Evolutionary conservation across 768 basidiomycete genomes (phyloP).

Genomic region (Leccinum boreale): DNA sequence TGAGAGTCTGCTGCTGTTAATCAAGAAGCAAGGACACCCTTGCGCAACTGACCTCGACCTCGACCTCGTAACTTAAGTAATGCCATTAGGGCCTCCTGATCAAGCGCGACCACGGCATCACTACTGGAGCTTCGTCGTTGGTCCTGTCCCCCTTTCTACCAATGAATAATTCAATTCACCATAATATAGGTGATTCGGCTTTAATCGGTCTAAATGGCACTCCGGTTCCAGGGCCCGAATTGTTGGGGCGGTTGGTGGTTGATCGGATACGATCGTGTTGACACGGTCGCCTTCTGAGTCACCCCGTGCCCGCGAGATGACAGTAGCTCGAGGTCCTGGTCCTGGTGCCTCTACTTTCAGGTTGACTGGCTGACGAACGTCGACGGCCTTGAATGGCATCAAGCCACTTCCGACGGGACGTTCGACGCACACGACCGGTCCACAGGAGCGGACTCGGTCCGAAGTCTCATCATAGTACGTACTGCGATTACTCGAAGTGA

Average conservation of each 20-base stretch:
- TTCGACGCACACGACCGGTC: not conserved
- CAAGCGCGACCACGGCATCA: not conserved
- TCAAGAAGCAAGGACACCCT: not conserved
- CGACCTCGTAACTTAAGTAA: not conserved
- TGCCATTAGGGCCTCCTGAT: not conserved
- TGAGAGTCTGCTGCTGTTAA: not conserved
- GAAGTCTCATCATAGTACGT: not conserved
- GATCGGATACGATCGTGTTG: not conserved
- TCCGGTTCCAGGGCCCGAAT: not conserved
- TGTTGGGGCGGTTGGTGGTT: not conserved
- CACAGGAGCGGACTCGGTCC: not conserved
- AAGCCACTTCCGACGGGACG: not conserved
- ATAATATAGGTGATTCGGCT: not conserved
- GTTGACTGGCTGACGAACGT: not conserved
- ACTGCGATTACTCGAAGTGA: not conserved
- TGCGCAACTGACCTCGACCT: not conserved
- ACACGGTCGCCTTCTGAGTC: not conserved
- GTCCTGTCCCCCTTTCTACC: not conserved
- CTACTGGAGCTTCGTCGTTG: not conserved
- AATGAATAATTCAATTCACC: not conserved
- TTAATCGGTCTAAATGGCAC: not conserved
- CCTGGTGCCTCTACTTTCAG: not conserved
- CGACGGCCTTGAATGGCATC: not conserved
- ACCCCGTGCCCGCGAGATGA: not conserved
- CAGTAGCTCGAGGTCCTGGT: not conserved